Evolutionary conservation across 148 eudicot species (phyloP).

Genomic region (Fagopyrum esculentum): DNA sequence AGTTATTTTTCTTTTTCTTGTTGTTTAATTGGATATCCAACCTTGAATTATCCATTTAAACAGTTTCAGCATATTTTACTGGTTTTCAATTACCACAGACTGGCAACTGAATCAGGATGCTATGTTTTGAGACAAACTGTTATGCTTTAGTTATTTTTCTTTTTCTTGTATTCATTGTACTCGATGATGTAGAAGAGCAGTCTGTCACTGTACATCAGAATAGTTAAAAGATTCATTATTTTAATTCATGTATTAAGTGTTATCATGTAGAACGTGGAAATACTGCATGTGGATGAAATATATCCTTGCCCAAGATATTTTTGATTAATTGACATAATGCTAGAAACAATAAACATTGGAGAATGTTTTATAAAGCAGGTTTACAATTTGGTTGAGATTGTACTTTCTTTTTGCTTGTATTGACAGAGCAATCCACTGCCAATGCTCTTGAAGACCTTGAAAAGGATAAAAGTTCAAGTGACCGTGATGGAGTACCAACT

Average conservation of each 20-base stretch:
- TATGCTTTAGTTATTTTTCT: not conserved
- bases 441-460: not conserved
- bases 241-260: not conserved
- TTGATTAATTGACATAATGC: not conserved
- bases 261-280: not conserved
- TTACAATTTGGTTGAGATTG: not conserved
- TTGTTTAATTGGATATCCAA: not conserved
- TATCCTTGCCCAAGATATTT: not conserved
- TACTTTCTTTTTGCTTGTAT: not conserved
- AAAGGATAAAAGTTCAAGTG: not conserved
- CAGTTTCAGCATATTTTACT: not conserved
- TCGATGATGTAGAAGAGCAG: not conserved
- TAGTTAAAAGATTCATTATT: not conserved
- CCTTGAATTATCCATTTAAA: not conserved
- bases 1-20: not conserved
- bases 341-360: not conserved
- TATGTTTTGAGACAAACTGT: not conserved
- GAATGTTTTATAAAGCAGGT: not conserved
- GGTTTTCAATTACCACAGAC: not conserved
- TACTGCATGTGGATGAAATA: not conserved
- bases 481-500: not conserved
- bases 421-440: slow-evolving; percentile 6
- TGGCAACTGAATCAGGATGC: not conserved
- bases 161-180: not conserved
- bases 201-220: not conserved